phyloP scores from a whole-genome alignment of 2,329 filamentous ascomycete genomes.

The Stachybotrys chlorohalonatus region DNA sequence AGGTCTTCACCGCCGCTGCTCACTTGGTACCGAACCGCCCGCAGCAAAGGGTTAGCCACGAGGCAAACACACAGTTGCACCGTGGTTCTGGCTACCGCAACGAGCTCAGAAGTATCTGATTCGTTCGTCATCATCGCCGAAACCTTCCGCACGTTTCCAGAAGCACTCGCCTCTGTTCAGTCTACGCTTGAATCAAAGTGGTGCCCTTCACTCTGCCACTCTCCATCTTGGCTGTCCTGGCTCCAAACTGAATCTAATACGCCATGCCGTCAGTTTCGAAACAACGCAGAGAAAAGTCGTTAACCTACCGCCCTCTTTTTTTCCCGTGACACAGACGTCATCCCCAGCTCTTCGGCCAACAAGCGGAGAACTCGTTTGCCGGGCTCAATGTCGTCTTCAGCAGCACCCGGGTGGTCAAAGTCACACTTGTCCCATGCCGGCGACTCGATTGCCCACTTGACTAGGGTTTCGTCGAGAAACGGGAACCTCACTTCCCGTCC shows the following conservation, averaged over 20 bases:
- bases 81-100: conserved; percentile 13
- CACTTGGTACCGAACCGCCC: conserved; percentile 7
- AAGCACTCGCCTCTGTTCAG: conserved; percentile 9
- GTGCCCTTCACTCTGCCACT: conserved; percentile 61
- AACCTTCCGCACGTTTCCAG: background rate
- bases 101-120: conserved; percentile 68
- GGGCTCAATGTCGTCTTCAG: conserved; percentile 46
- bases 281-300: background rate
- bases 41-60: conserved; percentile 31
- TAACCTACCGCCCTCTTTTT: conserved; percentile 78
- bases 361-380: conserved; percentile 76
- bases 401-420: conserved; percentile 48
- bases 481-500: conserved; percentile 83
- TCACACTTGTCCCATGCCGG: conserved; percentile 84
- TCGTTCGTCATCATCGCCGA: conserved; percentile 52
- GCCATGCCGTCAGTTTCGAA: background rate
- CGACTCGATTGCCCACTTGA: conserved; percentile 66
- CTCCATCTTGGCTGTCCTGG: conserved; percentile 77
- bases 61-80: conserved; percentile 40
- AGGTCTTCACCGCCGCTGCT: conserved; percentile 37
- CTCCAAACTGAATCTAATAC: conserved; percentile 68
- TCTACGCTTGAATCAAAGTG: conserved; percentile 39
- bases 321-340: conserved; percentile 65
- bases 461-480: conserved; percentile 77
- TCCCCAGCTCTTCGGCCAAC: conserved; percentile 63